Evolutionary conservation across 176 grass and related monocot species (phyloP), one percentile per base, ranked within the genome.

Genomic region (Eleusine coracana): DNA sequence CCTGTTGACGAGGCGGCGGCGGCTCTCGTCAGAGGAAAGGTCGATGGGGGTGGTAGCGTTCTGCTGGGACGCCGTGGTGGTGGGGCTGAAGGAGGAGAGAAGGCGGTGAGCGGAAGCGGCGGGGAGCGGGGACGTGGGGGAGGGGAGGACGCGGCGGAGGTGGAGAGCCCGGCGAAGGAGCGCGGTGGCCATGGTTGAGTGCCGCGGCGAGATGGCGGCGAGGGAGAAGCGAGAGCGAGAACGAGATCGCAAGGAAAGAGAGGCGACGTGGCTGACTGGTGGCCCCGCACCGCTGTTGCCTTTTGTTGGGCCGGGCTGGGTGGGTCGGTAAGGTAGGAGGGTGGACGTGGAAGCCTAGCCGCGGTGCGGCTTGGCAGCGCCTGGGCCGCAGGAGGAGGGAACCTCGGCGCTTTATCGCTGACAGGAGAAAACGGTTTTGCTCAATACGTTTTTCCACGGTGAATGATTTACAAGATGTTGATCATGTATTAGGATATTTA

Each of bases 1-100:
- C 96, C 93, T 95, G 77, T 99, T 96, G 36, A 91, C 80, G 38
- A 99, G 93, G 78, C 93, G 89, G 80, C 93, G 96, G 70, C 89
- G 90, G 83, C 91, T 93, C 80, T 99, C 96, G 74, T 92, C 91
- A 66, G 71, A 76, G 38, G 91, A 92, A 41, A 99, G 85, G 80
- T 96, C 89, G 65, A 89, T 23, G 71, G 83, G 28, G 79, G 48
- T 25, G 34, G 74, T 36, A 23, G 78, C 62, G 83, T 38, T 82
- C 83, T 85, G 82, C 27, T 82, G 87, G 82, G 58, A 80, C 31
- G 83, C 4, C 41, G 84, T 74, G 60, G 86, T 29, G 56, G 69
- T 37, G 40, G 25, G 25, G 61, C 42, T 48, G 60, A 66, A 68
- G 67, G 56, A 5, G 39, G 83, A 86, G 74, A 78, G 42, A 17